These are phyloP conservation scores for Penicillium alfredii DNA, from an alignment of 495 filamentous ascomycete species.

Conservation along the genomic window DNA sequence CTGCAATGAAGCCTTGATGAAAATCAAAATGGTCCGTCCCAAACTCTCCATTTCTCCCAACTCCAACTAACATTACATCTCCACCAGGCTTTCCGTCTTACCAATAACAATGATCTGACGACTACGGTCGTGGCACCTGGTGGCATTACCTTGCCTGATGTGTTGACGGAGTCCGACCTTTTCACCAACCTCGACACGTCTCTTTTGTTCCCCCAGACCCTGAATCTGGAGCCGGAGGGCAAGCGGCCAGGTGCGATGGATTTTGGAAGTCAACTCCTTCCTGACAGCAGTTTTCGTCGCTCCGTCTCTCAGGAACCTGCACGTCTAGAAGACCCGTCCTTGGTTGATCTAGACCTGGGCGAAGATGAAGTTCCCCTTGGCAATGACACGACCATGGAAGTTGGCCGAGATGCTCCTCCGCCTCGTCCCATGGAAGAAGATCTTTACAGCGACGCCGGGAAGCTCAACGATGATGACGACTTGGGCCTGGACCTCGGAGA, in stretches of 20 bases:
- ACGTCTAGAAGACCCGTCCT: constrained; percentile 43
- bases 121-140: constrained; percentile 60
- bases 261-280: constrained; percentile 64
- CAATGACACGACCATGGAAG: constrained; percentile 65
- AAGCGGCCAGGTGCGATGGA: constrained; percentile 51
- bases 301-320: constrained; percentile 45
- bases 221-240: constrained; percentile 51
- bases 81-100: constrained; percentile 66
- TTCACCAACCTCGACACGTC: constrained; percentile 70
- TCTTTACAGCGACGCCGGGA: constrained; percentile 60
- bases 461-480: constrained; percentile 40
- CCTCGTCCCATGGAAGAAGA: constrained; percentile 63
- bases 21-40: constrained; percentile 90
- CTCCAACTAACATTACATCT: constrained; percentile 20
- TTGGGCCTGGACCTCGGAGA: constrained; percentile 50
- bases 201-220: constrained; percentile 62
- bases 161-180: constrained; percentile 82
- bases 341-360: constrained; percentile 48
- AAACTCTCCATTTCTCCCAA: constrained; percentile 1
- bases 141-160: constrained; percentile 75
- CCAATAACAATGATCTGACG: constrained; percentile 75
- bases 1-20: constrained; percentile 93
- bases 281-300: constrained; percentile 52
- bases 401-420: constrained; percentile 72
- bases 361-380: constrained; percentile 42